These are phyloP conservation scores for Xylariaceae sp. DNA, from an alignment of 2,329 filamentous ascomycete genomes.

Conservation along the genomic window DNA sequence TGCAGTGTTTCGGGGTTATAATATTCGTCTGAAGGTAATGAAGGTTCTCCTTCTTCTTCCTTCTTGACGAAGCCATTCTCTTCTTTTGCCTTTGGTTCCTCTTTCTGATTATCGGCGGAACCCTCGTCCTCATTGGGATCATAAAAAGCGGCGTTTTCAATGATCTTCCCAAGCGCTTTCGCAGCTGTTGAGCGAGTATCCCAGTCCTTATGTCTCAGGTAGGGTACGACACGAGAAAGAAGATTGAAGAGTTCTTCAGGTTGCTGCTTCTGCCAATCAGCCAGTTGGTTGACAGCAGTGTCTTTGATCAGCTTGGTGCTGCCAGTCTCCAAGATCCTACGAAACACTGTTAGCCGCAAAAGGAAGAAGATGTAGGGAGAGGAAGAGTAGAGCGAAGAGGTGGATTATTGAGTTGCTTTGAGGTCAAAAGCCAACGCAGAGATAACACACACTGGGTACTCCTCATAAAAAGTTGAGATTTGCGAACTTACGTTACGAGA, in stretches of 20 bases:
- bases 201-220: conserved; percentile 92
- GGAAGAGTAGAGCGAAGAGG: neutral
- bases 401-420: too few relatives aligned
- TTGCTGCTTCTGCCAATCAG: conserved; percentile 96
- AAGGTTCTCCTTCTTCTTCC: conserved; percentile 54
- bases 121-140: conserved; percentile 80
- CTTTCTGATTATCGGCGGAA: conserved; percentile 39
- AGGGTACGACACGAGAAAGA: conserved; percentile 89
- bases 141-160: conserved; percentile 80
- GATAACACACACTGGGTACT: too few relatives aligned
- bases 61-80: conserved; percentile 52
- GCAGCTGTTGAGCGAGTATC: conserved; percentile 91
- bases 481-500: conserved; percentile 72
- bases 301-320: conserved; percentile 95
- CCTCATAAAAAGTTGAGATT: neutral
- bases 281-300: conserved; percentile 93
- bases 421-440: too few relatives aligned
- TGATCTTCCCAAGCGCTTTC: conserved; percentile 90
- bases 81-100: conserved; percentile 35
- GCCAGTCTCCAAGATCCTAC: conserved; percentile 89
- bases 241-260: conserved; percentile 97
- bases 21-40: conserved; percentile 53
- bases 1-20: conserved; percentile 74
- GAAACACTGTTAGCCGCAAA: conserved; percentile 3
- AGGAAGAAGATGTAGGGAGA: neutral